Evolutionary conservation across 495 filamentous ascomycete genomes (phyloP).

Genomic region (Rhypophila decipiens): DNA sequence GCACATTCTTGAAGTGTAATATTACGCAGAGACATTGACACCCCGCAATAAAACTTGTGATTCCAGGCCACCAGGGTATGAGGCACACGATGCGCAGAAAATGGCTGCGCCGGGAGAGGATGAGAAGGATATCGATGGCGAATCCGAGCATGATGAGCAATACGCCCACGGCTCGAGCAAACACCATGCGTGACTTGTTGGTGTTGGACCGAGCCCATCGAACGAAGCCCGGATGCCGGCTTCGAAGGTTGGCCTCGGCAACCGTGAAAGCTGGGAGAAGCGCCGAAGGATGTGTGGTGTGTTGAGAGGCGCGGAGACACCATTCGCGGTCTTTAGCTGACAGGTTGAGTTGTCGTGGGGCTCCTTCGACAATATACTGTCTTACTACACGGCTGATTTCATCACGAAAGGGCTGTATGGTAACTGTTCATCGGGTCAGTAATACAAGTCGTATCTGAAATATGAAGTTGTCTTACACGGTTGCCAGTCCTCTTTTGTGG

Average conservation of each 20-base stretch:
- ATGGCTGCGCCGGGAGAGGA: slow-evolving; percentile 46
- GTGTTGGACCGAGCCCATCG: slow-evolving; percentile 61
- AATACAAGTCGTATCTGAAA: no score
- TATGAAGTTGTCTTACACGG: slow-evolving; percentile 21
- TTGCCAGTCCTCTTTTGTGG: slow-evolving; percentile 23
- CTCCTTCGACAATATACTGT: slow-evolving; percentile 56
- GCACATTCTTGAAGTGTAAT: slow-evolving; percentile 49
- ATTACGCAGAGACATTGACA: slow-evolving; percentile 59
- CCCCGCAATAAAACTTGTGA: slow-evolving; percentile 53
- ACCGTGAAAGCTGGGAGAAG: slow-evolving; percentile 47
- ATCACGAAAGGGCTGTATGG: slow-evolving; percentile 62
- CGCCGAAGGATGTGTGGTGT: slow-evolving; percentile 67
- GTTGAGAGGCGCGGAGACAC: slow-evolving; percentile 55
- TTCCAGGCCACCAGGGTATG: slow-evolving; percentile 53
- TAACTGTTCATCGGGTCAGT: no score
- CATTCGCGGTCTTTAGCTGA: slow-evolving; percentile 50
- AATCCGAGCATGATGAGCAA: slow-evolving; percentile 43
- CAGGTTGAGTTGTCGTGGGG: slow-evolving; percentile 57
- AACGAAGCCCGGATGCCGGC: slow-evolving; percentile 31
- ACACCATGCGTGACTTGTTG: slow-evolving; percentile 51
- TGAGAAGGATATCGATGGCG: slow-evolving; percentile 47
- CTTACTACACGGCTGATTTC: slow-evolving; percentile 57
- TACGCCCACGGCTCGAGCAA: slow-evolving; percentile 51
- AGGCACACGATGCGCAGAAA: slow-evolving; percentile 50
- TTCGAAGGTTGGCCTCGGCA: slow-evolving; percentile 46